Evolutionary conservation across 2,329 filamentous ascomycete genomes (phyloP).

Genomic region (Sarocladium strictum): DNA sequence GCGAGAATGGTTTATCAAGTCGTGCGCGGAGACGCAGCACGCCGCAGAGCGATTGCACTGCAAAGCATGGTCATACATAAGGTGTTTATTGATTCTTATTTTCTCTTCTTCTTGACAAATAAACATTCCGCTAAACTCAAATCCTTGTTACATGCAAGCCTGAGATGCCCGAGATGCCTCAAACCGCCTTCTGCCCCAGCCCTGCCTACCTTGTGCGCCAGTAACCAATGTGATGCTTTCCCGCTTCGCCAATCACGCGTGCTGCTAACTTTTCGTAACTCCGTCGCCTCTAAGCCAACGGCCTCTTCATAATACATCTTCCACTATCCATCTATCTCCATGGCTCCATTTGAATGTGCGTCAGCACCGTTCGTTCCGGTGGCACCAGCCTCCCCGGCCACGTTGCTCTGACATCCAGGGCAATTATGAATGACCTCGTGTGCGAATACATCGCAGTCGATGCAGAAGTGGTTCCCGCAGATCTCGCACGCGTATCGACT

Average conservation of each 20-base stretch:
- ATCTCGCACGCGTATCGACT: conserved; percentile 81
- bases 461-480: conserved; percentile 91
- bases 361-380: conserved; percentile 20
- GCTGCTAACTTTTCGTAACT: too few species aligned
- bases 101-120: not conserved
- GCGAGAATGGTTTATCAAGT: not conserved
- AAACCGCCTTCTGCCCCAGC: not conserved
- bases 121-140: not conserved
- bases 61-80: not conserved
- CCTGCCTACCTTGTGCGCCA: not conserved
- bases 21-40: not conserved
- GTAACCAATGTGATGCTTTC: not conserved
- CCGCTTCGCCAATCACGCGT: not conserved
- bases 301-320: conserved; percentile 12
- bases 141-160: not conserved
- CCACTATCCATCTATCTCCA: conserved; percentile 37
- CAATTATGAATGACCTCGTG: conserved; percentile 96
- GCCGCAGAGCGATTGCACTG: not conserved
- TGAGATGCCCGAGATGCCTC: not conserved
- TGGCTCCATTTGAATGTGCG: conserved; percentile 30
- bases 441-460: conserved; percentile 93
- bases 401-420: conserved; percentile 70
- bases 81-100: not conserved
- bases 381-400: conserved; percentile 12
- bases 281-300: too few species aligned